Conservation (phyloP, 2,329 filamentous ascomycete species). For the Alternaria brassicicola region DNA sequence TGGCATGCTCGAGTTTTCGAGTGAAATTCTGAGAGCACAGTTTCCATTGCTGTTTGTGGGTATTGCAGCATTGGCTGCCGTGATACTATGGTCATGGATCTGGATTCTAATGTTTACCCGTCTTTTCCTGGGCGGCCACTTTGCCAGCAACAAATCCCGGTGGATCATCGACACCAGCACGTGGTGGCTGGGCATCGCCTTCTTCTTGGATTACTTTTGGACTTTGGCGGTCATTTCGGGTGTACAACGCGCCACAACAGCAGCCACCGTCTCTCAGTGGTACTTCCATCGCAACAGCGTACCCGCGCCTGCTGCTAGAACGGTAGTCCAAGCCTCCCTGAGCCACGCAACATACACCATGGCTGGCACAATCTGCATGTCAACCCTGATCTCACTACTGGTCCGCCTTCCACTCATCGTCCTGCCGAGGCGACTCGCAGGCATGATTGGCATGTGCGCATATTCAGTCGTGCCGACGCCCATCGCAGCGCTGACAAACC, state of each 20-base stretch:
- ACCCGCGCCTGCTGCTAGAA: constrained; percentile 75
- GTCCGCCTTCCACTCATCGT: constrained; percentile 85
- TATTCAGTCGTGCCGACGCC: constrained; percentile 85
- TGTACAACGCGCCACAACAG: constrained; percentile 87
- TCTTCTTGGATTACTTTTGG: constrained; percentile 95
- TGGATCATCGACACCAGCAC: constrained; percentile 87
- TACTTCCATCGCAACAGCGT: constrained; percentile 92
- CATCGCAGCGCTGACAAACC: constrained; percentile 85
- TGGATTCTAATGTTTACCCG: constrained; percentile 98
- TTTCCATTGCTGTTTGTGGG: constrained; percentile 84
- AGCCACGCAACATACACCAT: constrained; percentile 82
- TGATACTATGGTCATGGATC: constrained; percentile 90
- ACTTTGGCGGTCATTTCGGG: constrained; percentile 85
- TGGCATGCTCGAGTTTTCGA: constrained; percentile 89
- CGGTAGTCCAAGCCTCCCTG: constrained; percentile 83
- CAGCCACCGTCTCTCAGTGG: constrained; percentile 96
- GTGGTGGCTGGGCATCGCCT: constrained; percentile 94
- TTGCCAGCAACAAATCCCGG: constrained; percentile 59
- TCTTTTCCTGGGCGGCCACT: constrained; percentile 90
- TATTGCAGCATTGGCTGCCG: constrained; percentile 73
- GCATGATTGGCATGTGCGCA: constrained; percentile 70
- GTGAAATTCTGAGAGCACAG: constrained; percentile 83
- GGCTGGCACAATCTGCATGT: constrained; percentile 90
- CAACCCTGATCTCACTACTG: constrained; percentile 78
- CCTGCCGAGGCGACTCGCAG: constrained; percentile 76